phyloP scores from a whole-genome alignment of 176 grass and related monocot species.

The Chloris gayana region DNA sequence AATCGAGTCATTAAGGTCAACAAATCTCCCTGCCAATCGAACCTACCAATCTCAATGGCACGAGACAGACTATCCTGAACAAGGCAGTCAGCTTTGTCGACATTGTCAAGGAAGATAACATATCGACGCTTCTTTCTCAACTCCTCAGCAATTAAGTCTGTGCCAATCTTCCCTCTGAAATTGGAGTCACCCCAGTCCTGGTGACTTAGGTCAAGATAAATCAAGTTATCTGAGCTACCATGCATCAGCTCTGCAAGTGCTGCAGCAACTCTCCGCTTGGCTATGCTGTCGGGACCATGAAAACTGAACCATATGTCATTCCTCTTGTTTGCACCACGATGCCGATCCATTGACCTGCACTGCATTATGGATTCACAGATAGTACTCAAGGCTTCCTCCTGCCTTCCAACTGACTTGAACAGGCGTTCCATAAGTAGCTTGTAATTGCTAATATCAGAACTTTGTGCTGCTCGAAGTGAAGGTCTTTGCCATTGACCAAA shows the following conservation, averaged over 20 bases:
- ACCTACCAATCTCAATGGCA: conserved; percentile 63
- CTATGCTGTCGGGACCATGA: conserved; percentile 68
- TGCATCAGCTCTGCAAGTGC: conserved; percentile 77
- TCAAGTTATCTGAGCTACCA: conserved; percentile 63
- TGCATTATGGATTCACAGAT: conserved; percentile 58
- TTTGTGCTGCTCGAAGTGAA: conserved; percentile 43
- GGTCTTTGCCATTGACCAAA: conserved; percentile 54
- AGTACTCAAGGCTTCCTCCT: conserved; percentile 76
- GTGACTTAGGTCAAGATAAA: conserved; percentile 72
- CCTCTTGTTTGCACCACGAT: conserved; percentile 51
- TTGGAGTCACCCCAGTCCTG: conserved; percentile 42
- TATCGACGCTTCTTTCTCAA: conserved; percentile 62
- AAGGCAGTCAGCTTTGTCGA: conserved; percentile 70
- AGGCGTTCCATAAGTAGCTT: conserved; percentile 62
- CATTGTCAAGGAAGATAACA: conserved; percentile 79
- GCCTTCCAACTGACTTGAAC: conserved; percentile 73
- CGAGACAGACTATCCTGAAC: conserved; percentile 56
- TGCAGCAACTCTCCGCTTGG: conserved; percentile 59
- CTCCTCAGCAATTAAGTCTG: conserved; percentile 71
- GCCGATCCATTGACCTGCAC: conserved; percentile 42
- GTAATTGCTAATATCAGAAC: conserved; percentile 64
- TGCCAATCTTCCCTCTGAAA: conserved; percentile 74
- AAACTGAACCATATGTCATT: conserved; percentile 89
- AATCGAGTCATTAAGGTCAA: conserved; percentile 59
- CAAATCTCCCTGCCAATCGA: conserved; percentile 57